phyloP scores from a whole-genome alignment of 306 rosid species.

The Gleditsia sinensis region DNA sequence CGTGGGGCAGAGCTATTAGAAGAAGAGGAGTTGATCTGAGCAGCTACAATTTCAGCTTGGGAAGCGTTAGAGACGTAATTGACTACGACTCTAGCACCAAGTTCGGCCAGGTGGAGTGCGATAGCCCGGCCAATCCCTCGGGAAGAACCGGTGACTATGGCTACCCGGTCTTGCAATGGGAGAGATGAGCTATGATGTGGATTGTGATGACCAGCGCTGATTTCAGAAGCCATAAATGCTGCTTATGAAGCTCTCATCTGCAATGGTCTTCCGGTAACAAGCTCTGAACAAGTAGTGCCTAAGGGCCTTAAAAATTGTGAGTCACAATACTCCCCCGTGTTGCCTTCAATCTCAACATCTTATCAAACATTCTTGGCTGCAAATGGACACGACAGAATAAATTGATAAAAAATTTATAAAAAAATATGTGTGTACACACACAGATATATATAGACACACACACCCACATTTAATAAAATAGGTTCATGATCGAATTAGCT shows the following conservation, averaged over 20 bases:
- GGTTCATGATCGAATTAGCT: too few species aligned
- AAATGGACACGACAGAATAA: too few species aligned
- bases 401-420: too few species aligned
- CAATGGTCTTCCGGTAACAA: not conserved
- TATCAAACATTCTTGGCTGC: too few species aligned
- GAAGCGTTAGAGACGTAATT: not conserved
- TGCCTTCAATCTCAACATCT: too few species aligned
- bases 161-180: not conserved
- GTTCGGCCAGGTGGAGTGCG: not conserved
- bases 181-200: not conserved
- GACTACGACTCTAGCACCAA: not conserved
- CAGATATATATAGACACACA: too few species aligned
- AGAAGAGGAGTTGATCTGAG: not conserved
- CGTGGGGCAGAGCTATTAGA: not conserved
- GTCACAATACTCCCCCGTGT: too few species aligned
- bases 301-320: too few species aligned
- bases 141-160: not conserved
- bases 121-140: not conserved
- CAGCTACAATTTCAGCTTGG: not conserved
- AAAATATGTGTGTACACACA: too few species aligned
- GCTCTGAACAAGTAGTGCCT: too few species aligned
- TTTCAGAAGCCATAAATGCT: not conserved
- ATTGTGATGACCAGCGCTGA: not conserved
- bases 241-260: too few species aligned
- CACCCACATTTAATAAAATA: too few species aligned